Base-by-base conservation (phyloP, 306 rosid genomes). In the Sicyos edulis region DNA sequence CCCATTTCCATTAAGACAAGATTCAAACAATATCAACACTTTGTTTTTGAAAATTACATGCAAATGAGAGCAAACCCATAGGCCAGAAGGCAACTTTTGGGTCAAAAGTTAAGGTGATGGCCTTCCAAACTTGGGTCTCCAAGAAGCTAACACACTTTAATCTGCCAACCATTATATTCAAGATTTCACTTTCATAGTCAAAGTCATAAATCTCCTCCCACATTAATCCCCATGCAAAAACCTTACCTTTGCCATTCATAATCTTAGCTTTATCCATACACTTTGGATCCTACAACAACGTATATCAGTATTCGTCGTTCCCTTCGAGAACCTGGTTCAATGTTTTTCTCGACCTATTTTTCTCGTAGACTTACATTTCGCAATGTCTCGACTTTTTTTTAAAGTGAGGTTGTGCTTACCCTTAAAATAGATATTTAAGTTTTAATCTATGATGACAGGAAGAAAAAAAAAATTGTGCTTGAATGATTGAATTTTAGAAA, bases 181-280 rank as follows among this genome's bases (percentile, higher is more conserved):
- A 68, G 44, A 13, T 47, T 24, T 49, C 72, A 68, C 72, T 68
- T 68, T 68, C 72, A 45, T 26, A 68, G 72, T 68, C 72, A 68
- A 68, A 68, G 15, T 68, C 72, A 21, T 68, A 49, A 49, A 66
- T 20, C 15, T 24, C 13, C 7, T 49, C 72, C 52, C 3, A 24
- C 70, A 64, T 40, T 68, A 5, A 67, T 66, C 71, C 73, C 73
- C 13, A 68, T 68, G 57, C 57, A 67, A 15, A 37, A 10, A 2
- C 64, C 62, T 19, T n/a, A 9, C 2, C 67, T 61, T 32, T 61
- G 13, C n/a, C 13, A 3, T 62, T 34, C 2, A 15, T 60, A 14
- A 15, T 61, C 3, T n/a, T 16, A 34, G 37, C 68, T 62, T 37
- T 63, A 63, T 63, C 14, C 16, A 37, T 10, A 37, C 4, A 63